These are phyloP conservation scores for Coemansia sp. DNA, from an alignment of 192 early-diverging fungal genomes.

Conservation along the genomic window DNA sequence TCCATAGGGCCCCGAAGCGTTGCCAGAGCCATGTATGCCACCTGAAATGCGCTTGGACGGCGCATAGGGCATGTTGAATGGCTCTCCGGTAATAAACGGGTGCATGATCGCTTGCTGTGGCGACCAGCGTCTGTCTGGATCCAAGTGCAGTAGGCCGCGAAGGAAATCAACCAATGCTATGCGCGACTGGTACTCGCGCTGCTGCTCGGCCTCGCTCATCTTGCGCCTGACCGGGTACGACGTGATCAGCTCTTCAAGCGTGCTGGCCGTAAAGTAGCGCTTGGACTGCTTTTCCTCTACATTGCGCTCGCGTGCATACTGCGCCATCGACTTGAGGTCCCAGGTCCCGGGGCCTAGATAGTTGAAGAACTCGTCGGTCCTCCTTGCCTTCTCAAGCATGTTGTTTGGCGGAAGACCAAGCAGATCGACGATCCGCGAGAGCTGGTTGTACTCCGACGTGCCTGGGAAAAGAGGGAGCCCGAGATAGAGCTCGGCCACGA, in stretches of 20 bases:
- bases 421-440: conserved; percentile 91
- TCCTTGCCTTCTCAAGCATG: conserved; percentile 94
- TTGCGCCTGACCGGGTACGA: conserved; percentile 77
- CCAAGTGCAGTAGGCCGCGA: conserved; percentile 81
- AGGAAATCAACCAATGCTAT: conserved; percentile 88
- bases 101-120: conserved; percentile 92
- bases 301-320: conserved; percentile 78
- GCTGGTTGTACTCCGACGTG: conserved; percentile 92
- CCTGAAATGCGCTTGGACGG: conserved; percentile 18
- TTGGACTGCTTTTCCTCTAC: conserved; percentile 88
- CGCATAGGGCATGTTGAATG: conserved; percentile 59
- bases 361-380: conserved; percentile 82
- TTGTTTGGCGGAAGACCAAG: conserved; percentile 83
- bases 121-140: conserved; percentile 92
- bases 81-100: conserved; percentile 92
- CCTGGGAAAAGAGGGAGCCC: conserved; percentile 96
- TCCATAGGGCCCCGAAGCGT: conserved; percentile 18
- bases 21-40: conserved; percentile 16
- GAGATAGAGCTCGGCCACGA: conserved; percentile 93
- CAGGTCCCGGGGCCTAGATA: conserved; percentile 57
- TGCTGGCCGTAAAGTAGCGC: conserved; percentile 83
- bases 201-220: conserved; percentile 38
- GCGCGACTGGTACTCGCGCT: conserved; percentile 56
- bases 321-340: conserved; percentile 73
- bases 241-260: conserved; percentile 83